Conservation (phyloP, 2,329 filamentous ascomycete species). For the Paracoccidioides lutzii region DNA sequence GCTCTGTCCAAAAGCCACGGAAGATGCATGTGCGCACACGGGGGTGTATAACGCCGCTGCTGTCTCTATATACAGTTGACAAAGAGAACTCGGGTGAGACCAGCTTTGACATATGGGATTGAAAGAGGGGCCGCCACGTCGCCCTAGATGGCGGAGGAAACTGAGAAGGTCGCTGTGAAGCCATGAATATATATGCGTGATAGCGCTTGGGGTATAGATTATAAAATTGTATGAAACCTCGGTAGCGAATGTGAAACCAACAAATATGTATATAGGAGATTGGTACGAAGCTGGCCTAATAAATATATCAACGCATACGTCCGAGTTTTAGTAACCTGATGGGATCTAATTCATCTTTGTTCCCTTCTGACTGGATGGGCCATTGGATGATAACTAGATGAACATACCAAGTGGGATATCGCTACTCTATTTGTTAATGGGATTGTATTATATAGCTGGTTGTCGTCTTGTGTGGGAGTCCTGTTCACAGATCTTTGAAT, state of each 20-base stretch:
- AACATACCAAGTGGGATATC: background rate
- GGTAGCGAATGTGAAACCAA: background rate
- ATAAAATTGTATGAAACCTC: background rate
- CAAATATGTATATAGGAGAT: background rate
- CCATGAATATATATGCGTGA: background rate
- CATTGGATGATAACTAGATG: background rate
- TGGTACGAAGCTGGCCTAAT: background rate
- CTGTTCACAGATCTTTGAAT: no score
- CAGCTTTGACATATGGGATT: slow-evolving; percentile 1
- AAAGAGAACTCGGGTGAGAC: slow-evolving; percentile 6
- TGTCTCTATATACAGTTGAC: slow-evolving; percentile 6
- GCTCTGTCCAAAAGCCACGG: slow-evolving; percentile 67
- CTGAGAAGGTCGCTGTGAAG: background rate
- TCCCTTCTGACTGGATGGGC: background rate
- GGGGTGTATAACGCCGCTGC: slow-evolving; percentile 18
- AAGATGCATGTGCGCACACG: slow-evolving; percentile 68
- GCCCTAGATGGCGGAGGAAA: background rate
- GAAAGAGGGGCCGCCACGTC: background rate
- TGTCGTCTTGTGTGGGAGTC: background rate
- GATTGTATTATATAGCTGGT: background rate
- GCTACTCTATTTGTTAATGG: background rate
- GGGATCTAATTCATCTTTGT: no score
- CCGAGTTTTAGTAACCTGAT: background rate
- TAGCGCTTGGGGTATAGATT: background rate
- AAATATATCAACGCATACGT: background rate